Base-by-base conservation (phyloP, 1,284 basidiomycete genomes). In the Tetrapyrgos nigripes region DNA sequence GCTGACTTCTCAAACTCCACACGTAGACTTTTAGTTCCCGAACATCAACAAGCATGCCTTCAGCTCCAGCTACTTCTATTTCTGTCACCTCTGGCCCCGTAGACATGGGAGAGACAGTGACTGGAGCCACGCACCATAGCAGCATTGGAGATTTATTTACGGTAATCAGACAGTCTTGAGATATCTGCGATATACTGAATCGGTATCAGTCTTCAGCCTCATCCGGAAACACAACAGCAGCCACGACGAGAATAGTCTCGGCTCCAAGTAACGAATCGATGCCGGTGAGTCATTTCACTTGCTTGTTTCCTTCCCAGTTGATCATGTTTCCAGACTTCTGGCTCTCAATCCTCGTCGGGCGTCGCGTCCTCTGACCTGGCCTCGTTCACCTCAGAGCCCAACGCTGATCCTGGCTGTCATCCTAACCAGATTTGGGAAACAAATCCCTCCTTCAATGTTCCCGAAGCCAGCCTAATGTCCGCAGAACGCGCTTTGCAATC, bases 401-500 rank as follows among this genome's bases (percentile, higher is more conserved):
- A 31, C 24, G 14, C 28, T 23, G n/a, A 23, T 19, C 8, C 5
- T 23, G 17, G 43, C 23, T 46, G 24, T 23, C 10, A 40, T n/a
- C 37, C 37, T 40, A 40, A n/a, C 19, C 37, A 40, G 19, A 40
- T n/a, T 9, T 40, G 37, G 37, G 13, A 11, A 6, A 40, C 17
- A 40, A 40, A 40, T 40, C 37, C 6, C 37, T 40, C 37, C 17
- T 17, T 24, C 14, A 33, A 23, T 27, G 47, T 31, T 19, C 14
- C 11, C 33, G 44, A 23, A 51, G 43, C 13, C 55, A 61, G 55
- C 10, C 45, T 57, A 4, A 40, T 47, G 28, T 57, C 51, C 21
- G 59, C 59, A 14, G 59, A 61, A 51, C 59, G 48, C 19, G 55
- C 59, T 26, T 35, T 61, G 27, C 51, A 57, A 11, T 61, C 59